Percentiles rank a stretch among this genome's conserved stretches.
Conservation (phyloP, 495 filamentous ascomycete genomes). For the Lophium mytilinum region DNA sequence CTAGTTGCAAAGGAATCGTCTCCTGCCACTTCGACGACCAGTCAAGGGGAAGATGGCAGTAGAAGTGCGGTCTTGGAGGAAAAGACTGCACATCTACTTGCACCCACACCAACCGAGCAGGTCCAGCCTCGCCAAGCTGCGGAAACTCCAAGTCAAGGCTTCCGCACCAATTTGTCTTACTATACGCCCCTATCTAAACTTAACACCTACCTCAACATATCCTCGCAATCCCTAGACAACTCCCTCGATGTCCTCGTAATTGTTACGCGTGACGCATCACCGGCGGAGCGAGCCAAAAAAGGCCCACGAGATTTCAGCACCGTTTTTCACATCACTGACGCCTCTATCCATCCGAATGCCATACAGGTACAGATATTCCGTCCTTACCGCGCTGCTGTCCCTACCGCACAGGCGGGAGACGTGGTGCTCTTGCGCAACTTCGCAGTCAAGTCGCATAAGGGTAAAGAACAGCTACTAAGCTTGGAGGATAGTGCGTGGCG, state of each 20-base stretch:
- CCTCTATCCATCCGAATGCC: slow-evolving; percentile 31
- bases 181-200: slow-evolving; percentile 59
- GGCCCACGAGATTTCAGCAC: slow-evolving; percentile 64
- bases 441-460: slow-evolving; percentile 50
- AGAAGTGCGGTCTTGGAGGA: background rate
- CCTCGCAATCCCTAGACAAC: slow-evolving; percentile 17
- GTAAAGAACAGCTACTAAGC: slow-evolving; percentile 40
- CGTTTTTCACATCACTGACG: slow-evolving; percentile 63
- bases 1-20: background rate
- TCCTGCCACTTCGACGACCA: background rate
- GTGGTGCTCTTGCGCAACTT: slow-evolving; percentile 70
- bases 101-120: background rate
- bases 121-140: slow-evolving; percentile 2
- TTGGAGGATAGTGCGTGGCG: slow-evolving; percentile 34
- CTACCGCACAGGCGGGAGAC: slow-evolving; percentile 60
- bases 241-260: slow-evolving; percentile 59
- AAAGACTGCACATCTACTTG: background rate
- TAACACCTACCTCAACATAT: slow-evolving; percentile 26
- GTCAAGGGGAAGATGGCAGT: background rate
- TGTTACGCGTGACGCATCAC: slow-evolving; percentile 47
- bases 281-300: slow-evolving; percentile 51
- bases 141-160: slow-evolving; percentile 33
- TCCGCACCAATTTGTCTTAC: slow-evolving; percentile 57
- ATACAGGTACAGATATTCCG: slow-evolving; percentile 61
- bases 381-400: slow-evolving; percentile 63